These are phyloP conservation scores for Rhizopogon vinicolor DNA, from an alignment of 768 basidiomycete species.

Conservation along the genomic window DNA sequence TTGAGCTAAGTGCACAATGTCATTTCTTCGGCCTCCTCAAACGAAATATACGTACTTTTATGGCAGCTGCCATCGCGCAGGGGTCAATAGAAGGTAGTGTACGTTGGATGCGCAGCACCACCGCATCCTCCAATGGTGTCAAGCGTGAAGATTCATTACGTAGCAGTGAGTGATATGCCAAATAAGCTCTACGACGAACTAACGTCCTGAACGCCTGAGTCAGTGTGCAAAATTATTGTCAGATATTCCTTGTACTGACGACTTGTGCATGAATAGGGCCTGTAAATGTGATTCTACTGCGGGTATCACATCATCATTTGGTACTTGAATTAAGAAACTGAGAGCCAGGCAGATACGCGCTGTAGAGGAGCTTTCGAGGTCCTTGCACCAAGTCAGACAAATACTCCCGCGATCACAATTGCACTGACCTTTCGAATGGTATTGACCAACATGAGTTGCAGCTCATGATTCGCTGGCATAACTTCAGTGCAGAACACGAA, in stretches of 20 bases:
- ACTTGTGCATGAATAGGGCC: constrained; percentile 64
- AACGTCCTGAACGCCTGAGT: constrained; percentile 35
- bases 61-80: constrained; percentile 8
- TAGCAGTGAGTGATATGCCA: constrained; percentile 54
- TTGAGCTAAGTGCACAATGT: background rate
- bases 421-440: constrained; percentile 69
- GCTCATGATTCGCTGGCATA: constrained; percentile 64
- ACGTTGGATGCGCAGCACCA: constrained; percentile 10
- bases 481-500: constrained; percentile 75
- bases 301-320: constrained; percentile 67
- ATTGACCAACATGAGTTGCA: constrained; percentile 82
- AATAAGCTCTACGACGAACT: constrained; percentile 58
- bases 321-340: constrained; percentile 57
- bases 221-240: constrained; percentile 5
- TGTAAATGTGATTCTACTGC: constrained; percentile 66
- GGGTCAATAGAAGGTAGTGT: constrained; percentile 6
- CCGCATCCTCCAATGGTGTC: constrained; percentile 28
- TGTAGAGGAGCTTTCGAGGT: constrained; percentile 56
- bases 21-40: background rate
- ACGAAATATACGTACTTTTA: constrained; percentile 17
- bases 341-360: constrained; percentile 68
- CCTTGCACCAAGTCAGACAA: constrained; percentile 38
- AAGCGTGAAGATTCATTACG: constrained; percentile 42
- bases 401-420: background rate
- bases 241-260: constrained; percentile 54